Percentiles rank a stretch among this genome's conserved stretches.
Conservation (phyloP, 345 rosid species). For the Iberis pinnata region DNA sequence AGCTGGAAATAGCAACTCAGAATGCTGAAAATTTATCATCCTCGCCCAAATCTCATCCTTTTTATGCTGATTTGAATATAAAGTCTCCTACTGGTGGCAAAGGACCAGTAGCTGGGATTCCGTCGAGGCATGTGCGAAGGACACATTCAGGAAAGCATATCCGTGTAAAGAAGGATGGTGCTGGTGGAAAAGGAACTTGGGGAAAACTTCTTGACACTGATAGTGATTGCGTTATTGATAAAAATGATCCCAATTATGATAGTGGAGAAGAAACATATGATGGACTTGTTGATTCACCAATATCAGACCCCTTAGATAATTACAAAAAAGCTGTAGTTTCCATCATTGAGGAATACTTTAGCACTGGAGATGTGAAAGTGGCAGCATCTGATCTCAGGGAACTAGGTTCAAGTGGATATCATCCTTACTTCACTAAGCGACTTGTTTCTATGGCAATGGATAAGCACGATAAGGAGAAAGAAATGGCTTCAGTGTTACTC, state of each 20-base stretch:
- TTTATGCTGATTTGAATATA: constrained; percentile 57
- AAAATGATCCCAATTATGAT: constrained; percentile 95
- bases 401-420: constrained; percentile 83
- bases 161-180: constrained; percentile 93
- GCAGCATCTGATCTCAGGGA: constrained; percentile 95
- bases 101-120: constrained; percentile 54
- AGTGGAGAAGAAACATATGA: constrained; percentile 98
- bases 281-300: constrained; percentile 69
- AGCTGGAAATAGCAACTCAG: constrained; percentile 59
- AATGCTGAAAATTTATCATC: constrained; percentile 54
- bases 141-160: constrained; percentile 78
- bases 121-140: constrained; percentile 65
- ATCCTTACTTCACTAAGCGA: constrained; percentile 83
- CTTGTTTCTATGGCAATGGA: constrained; percentile 99
- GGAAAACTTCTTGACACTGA: constrained; percentile 92
- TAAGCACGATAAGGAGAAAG: constrained; percentile 97
- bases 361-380: constrained; percentile 78
- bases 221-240: constrained; percentile 56
- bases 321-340: constrained; percentile 86
- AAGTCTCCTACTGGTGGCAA: constrained; percentile 65
- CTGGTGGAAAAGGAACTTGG: constrained; percentile 98
- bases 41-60: constrained; percentile 68
- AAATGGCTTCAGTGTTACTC: constrained; percentile 94
- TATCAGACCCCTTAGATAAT: constrained; percentile 87
- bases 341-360: constrained; percentile 81